These are phyloP conservation scores for Penicillium fimorum DNA, from an alignment of 495 filamentous ascomycete species.

Conservation along the genomic window DNA sequence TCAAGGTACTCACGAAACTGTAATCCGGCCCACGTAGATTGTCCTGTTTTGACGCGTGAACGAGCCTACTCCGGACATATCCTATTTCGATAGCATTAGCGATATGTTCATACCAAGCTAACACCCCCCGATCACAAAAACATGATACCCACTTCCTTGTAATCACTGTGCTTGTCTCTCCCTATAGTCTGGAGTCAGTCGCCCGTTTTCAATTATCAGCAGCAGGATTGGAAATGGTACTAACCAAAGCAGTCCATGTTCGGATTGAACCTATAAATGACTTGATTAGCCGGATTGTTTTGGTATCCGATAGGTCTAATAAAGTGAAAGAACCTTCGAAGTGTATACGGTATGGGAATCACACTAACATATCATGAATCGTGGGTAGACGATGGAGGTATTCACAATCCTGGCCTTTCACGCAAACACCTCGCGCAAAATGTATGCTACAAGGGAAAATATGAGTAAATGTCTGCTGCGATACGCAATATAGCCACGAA, in stretches of 20 bases:
- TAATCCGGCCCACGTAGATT: constrained; percentile 70
- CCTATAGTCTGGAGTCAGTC: background rate
- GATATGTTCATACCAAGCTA: constrained; percentile 12
- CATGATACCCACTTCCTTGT: constrained; percentile 34
- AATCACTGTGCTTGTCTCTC: constrained; percentile 26
- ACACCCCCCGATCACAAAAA: constrained; percentile 41
- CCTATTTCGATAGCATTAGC: constrained; percentile 60
- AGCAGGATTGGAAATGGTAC: constrained; percentile 36
- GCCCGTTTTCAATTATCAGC: background rate
- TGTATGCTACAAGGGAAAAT: constrained; percentile 51
- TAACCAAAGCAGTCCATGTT: constrained; percentile 94
- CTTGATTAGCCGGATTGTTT: background rate
- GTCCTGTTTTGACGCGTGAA: constrained; percentile 91
- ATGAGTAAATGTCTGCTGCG: constrained; percentile 4
- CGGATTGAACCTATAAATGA: constrained; percentile 56
- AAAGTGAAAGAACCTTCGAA: background rate
- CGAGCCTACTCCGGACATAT: constrained; percentile 93
- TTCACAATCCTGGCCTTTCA: constrained; percentile 86
- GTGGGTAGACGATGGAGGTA: constrained; percentile 81
- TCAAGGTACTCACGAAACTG: background rate
- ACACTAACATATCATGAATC: constrained; percentile 62
- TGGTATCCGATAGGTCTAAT: background rate
- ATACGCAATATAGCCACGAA: background rate
- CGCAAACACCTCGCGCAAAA: constrained; percentile 81
- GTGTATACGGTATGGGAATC: background rate